Evolutionary conservation across 495 filamentous ascomycete species (phyloP).

Genomic region (Penicillium arizonense): DNA sequence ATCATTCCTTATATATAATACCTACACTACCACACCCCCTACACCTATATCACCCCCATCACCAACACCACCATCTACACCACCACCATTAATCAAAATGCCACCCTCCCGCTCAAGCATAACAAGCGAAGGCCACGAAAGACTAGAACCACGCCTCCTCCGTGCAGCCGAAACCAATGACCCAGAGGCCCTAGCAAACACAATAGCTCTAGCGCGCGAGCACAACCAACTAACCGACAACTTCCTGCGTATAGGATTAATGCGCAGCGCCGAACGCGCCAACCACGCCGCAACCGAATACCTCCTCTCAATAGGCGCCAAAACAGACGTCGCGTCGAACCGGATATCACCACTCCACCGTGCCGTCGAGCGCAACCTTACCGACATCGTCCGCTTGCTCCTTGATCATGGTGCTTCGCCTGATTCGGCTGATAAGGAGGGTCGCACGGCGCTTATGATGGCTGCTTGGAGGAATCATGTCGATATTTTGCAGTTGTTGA

Average conservation of each 20-base stretch:
- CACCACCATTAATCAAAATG: slow-evolving; percentile 15
- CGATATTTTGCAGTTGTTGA: slow-evolving; percentile 48
- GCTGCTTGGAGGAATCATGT: slow-evolving; percentile 58
- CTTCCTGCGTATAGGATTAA: slow-evolving; percentile 50
- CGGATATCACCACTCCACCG: slow-evolving; percentile 45
- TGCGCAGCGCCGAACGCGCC: slow-evolving; percentile 51
- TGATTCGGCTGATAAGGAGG: slow-evolving; percentile 44
- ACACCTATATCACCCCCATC: background rate
- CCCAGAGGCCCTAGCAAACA: slow-evolving; percentile 30
- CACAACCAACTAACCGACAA: slow-evolving; percentile 46
- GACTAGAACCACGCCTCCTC: slow-evolving; percentile 53
- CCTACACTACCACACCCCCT: background rate
- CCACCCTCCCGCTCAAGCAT: slow-evolving; percentile 40
- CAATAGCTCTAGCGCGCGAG: slow-evolving; percentile 39
- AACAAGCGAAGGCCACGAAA: slow-evolving; percentile 42
- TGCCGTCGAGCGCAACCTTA: slow-evolving; percentile 52
- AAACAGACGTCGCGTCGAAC: slow-evolving; percentile 40
- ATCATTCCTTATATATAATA: slow-evolving; percentile 3
- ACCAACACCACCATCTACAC: background rate
- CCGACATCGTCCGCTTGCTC: slow-evolving; percentile 43
- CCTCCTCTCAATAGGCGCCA: slow-evolving; percentile 45
- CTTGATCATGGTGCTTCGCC: slow-evolving; percentile 42
- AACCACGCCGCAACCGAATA: slow-evolving; percentile 41
- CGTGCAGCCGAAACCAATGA: slow-evolving; percentile 49
- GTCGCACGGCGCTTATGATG: slow-evolving; percentile 56